Base-by-base conservation (phyloP, 2,329 filamentous ascomycete species). In the Alternaria triticina region DNA sequence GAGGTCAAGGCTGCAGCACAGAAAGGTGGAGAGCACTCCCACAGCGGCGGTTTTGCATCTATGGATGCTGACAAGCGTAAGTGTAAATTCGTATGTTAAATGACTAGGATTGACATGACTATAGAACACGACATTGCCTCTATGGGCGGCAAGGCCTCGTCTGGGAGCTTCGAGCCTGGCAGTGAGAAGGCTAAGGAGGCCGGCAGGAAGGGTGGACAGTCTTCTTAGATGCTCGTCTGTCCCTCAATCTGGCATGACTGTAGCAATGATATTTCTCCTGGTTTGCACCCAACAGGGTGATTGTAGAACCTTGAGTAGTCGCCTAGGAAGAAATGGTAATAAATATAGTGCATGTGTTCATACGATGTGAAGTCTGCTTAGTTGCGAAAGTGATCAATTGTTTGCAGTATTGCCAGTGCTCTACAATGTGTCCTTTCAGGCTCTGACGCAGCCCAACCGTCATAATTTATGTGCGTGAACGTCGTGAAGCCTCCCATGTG, bases 121-220 rank as follows among this genome's bases (percentile, higher is more conserved):
- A 20, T 15, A 49, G 49, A 87, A 86, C 78, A 80, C 20, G 82
- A 87, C 1, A 87, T 88, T 62, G 86, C 86, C 2, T 88, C 86
- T 11, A 79, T 82, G 73, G 86, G 86, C 10, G 86, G 85, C 5
- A 79, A 87, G 55, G 83, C 84, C 0, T 87, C 85, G 0, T 80
- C 81, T 36, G 86, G 86, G 5, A 86, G 82, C 4, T 88, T 88
- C 57, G 83, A 87, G 69, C 81, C 82, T 1, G 84, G 86, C 7
- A 85, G 83, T 51, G 82, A 86, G 73, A 82, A 80, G 63, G 85
- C 86, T 3, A 82, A 79, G 51, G 86, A 87, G 73, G 86, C 86
- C 17, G 86, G 86, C 3, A 78, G 80, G 30, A 88, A 87, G 77
- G 86, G 86, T 4, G 86, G 86, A 56, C 58, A 55, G 36, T 22